These are phyloP conservation scores for Magnaporthiopsis poae DNA, from an alignment of 2,329 filamentous ascomycete genomes.

Conservation along the genomic window DNA sequence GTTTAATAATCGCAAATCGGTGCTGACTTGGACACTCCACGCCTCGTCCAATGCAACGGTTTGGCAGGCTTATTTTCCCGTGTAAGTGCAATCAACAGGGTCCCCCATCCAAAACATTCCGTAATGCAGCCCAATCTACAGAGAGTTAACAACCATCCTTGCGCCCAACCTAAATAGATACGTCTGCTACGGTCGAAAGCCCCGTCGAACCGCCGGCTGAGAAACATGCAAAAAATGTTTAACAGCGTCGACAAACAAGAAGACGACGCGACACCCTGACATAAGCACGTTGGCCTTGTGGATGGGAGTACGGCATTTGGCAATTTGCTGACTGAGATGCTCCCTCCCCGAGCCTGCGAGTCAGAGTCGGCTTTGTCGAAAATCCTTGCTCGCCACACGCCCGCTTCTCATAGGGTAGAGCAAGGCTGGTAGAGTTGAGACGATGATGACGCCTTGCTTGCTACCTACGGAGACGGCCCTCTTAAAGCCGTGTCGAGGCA, in stretches of 20 bases:
- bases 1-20: too few species aligned
- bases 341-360: neutral
- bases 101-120: neutral
- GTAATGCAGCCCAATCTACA: neutral
- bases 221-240: too few species aligned
- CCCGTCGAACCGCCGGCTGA: constrained; percentile 19
- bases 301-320: neutral
- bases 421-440: too few species aligned
- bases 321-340: neutral
- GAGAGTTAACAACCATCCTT: too few species aligned
- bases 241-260: neutral
- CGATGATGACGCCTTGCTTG: too few species aligned
- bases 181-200: constrained; percentile 53
- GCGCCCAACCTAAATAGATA: constrained; percentile 33
- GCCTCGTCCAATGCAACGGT: neutral
- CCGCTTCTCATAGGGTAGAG: too few species aligned
- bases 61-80: constrained; percentile 48
- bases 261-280: neutral
- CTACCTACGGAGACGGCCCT: too few species aligned
- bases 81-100: constrained; percentile 34
- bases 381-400: too few species aligned
- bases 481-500: neutral
- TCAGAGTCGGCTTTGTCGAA: neutral
- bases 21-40: neutral
- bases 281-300: neutral